Base-by-base conservation (phyloP, 2,329 filamentous ascomycete species). In the Phaeomoniella chlamydospora region DNA sequence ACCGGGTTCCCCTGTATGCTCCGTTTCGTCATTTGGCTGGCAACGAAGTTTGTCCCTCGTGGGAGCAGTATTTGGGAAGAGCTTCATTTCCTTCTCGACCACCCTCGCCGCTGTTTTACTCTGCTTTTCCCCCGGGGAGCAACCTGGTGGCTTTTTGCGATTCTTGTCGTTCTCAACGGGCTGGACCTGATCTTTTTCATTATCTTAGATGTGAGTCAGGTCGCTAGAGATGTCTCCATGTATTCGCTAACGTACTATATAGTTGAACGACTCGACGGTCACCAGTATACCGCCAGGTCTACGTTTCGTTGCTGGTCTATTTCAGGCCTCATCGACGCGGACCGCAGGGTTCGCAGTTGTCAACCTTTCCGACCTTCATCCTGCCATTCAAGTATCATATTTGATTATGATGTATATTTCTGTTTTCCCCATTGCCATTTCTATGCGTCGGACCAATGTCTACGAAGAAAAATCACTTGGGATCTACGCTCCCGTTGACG, bases 21-120 rank as follows among this genome's bases (percentile, higher is more conserved):
- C 6, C 80, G 90, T 5, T 82, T 94, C 49, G 74, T 90, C 42
- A 96, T 98, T 41, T 98, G 90, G 88, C 48, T 79, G 1, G 52
- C 72, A 19, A 84, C 83, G 10, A 74, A 78, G 37, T 44, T 81
- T 33, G 70, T 77, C 1, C 77, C 81, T 3, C 60, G 59, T 16
- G 70, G 65, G 4, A 82, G 76, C 16, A 77, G 79, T 1, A 55
- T 92, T 1, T 94, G 83, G 75, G 88, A 98, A 55, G 88, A 94
- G 54, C 63, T 96, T 9, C 73, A 74, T 26, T 98, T 98, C 49
- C 63, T 98, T 14, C 71, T 98, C 1, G 88, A 96, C 49, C 90
- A 98, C 47, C 90, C 90, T 1, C 80, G 90, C 52, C 81, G 90
- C 37, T 98, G 90, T 59, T 98, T 98, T 52, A 98, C 90, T 0